Evolutionary conservation across 345 rosid species (phyloP), one percentile per base, ranked within the genome.

Genomic region (Clausena lansium): DNA sequence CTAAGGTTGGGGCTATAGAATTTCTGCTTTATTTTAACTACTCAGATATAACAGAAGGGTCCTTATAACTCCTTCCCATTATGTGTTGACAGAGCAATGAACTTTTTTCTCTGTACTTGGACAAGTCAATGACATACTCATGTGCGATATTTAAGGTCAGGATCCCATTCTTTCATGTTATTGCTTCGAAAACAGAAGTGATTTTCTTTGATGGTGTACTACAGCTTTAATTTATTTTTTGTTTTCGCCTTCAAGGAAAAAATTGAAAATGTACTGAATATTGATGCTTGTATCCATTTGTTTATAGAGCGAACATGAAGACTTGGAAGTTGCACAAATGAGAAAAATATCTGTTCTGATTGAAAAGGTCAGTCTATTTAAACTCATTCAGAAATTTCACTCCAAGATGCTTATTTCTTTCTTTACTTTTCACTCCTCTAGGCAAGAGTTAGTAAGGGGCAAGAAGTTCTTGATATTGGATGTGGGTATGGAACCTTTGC

Each of bases 401-500:
- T 60, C 15, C 9, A 19, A 5, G 38, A 35, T 35, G 38, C 19
- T 15, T 72, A 6, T 17, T 55, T 64, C 2, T 8, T 32, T 19
- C 30, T 58, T 45, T 28, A 8, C 25, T 14, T 60, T 62, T 33
- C 55, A 20, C n/a, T 7, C 39, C 76, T 76, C 13, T 36, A 94
- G 97, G 93, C 95, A 15, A 85, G 91, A 81, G 82, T 95, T 71
- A 79, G 73, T 45, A 86, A 86, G 76, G 60, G 84, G 6, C 94
- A 95, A 68, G 91, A 91, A 78, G 83, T 95, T 82, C 92, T 95
- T 7, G 99, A 95, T 76, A 91, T 95, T 61, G 99, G 99, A 35
- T 90, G 89, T 32, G 99, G 99, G 24, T 95, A 97, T 98, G 99
- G 99, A 79, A 83, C 92, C 66, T 86, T 93, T 24, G 99, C 97